phyloP scores from a whole-genome alignment of 2,329 filamentous ascomycete genomes.

The Aspergillus spinulosporus region DNA sequence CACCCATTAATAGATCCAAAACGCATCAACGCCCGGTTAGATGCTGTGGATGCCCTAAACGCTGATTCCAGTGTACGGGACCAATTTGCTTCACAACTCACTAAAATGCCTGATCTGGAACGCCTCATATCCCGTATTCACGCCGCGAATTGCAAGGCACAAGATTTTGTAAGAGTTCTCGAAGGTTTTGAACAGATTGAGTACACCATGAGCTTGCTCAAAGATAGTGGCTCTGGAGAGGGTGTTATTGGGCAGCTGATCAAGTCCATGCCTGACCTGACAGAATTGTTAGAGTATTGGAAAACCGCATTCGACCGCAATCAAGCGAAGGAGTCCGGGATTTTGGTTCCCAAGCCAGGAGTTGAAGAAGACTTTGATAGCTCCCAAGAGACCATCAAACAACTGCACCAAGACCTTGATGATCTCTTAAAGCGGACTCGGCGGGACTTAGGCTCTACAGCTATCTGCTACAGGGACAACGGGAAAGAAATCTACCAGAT shows the following conservation, averaged over 20 bases:
- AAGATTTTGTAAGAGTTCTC: conserved; percentile 89
- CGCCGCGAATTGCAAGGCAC: conserved; percentile 81
- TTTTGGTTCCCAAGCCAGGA: conserved; percentile 80
- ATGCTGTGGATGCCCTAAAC: conserved; percentile 92
- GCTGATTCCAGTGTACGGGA: conserved; percentile 77
- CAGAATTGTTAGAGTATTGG: conserved; percentile 75
- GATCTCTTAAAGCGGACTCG: conserved; percentile 70
- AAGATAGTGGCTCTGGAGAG: conserved; percentile 71
- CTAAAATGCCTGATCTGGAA: conserved; percentile 91
- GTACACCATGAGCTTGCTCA: conserved; percentile 81
- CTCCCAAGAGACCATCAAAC: conserved; percentile 74
- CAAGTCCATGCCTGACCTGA: conserved; percentile 79
- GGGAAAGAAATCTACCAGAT: conserved; percentile 98
- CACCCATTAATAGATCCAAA: conserved; percentile 84
- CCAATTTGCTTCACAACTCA: conserved; percentile 82
- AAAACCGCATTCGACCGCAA: conserved; percentile 84
- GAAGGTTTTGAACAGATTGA: conserved; percentile 98
- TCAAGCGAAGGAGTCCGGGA: conserved; percentile 74
- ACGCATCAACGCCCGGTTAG: conserved; percentile 89
- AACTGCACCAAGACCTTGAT: conserved; percentile 72
- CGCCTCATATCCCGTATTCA: conserved; percentile 92
- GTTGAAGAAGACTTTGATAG: conserved; percentile 90
- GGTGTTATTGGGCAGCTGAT: conserved; percentile 84
- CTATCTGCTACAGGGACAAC: conserved; percentile 75
- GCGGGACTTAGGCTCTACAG: conserved; percentile 70